Base-by-base conservation (phyloP, 179 eudicot species). In the Kewa caespitosa region DNA sequence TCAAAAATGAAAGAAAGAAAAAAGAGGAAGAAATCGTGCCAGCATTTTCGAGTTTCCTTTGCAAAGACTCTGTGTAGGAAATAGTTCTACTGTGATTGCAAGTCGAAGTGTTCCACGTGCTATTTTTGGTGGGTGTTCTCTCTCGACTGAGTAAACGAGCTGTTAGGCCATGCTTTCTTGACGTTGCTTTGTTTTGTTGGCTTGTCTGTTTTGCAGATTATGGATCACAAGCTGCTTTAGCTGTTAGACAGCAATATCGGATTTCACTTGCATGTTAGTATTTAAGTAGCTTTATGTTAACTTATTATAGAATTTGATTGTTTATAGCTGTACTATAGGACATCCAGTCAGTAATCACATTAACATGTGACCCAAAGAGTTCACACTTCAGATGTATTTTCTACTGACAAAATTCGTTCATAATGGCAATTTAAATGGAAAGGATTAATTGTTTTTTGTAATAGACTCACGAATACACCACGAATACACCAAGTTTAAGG, bases 171-270 rank as follows among this genome's bases (percentile, higher is more conserved):
- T n/a, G 34, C 8, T n/a, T 70, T 57, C 30, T 72, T 33, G 18
- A 43, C 36, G n/a, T 8, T 69, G 23, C 59, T n/a, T 20, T n/a
- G n/a, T n/a, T n/a, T n/a, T n/a, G n/a, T n/a, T n/a, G n/a, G n/a
- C n/a, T n/a, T n/a, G 14, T 50, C 39, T 54, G 37, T 54, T 63
- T 64, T 72, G 81, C 82, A 81, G 78, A 65, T 74, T 84, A 46
- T 73, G 73, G 72, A 48, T 52, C 54, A 69, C 76, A 78, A 30
- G 72, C 68, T 66, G 31, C 52, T 50, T 34, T 59, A 59, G 64
- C 28, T 23, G 25, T 12, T n/a, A n/a, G n/a, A n/a, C n/a, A n/a
- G n/a, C n/a, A n/a, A n/a, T n/a, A n/a, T n/a, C n/a, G n/a, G n/a
- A n/a, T n/a, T n/a, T n/a, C n/a, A n/a, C n/a, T n/a, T n/a, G n/a